A percentile compares a stretch with the other conserved stretches of the same genome.
These are phyloP conservation scores for Staphylotrichum tortipilum DNA, from an alignment of 495 filamentous ascomycete genomes.

Conservation along the genomic window DNA sequence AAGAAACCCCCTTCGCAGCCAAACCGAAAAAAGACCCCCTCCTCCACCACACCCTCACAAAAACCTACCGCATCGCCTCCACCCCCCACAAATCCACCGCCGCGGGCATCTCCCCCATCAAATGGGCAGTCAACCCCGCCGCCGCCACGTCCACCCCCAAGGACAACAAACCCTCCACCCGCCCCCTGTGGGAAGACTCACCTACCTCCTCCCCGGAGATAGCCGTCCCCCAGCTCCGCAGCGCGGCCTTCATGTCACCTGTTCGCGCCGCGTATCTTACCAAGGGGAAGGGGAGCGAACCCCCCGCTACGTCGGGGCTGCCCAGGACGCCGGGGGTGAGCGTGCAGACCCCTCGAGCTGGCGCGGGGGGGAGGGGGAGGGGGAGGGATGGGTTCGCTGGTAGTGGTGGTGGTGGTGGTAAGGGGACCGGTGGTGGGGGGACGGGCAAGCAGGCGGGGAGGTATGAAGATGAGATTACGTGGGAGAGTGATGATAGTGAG, in stretches of 20 bases:
- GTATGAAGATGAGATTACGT: constrained; percentile 45
- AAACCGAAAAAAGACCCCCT: constrained; percentile 59
- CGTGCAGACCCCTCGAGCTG: constrained; percentile 72
- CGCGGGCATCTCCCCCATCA: constrained; percentile 25
- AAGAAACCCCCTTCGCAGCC: constrained; percentile 32
- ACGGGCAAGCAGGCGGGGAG: constrained; percentile 2
- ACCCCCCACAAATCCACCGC: constrained; percentile 58
- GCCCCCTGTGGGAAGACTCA: constrained; percentile 42
- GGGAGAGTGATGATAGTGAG: constrained; percentile 58
- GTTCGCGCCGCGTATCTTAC: constrained; percentile 28
- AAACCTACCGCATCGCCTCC: constrained; percentile 86
- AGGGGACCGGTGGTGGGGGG: too few relatives aligned
- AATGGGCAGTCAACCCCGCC: constrained; percentile 27
- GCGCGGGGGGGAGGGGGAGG: constrained; percentile 39
- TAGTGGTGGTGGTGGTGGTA: too few relatives aligned
- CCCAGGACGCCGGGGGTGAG: constrained; percentile 67
- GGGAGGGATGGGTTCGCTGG: constrained; percentile 33
- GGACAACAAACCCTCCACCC: constrained; percentile 23
- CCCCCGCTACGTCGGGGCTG: constrained; percentile 10
- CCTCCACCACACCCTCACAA: constrained; percentile 81
- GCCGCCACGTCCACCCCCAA: constrained; percentile 20
- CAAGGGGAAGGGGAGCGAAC: constrained; percentile 12
- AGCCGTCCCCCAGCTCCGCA: constrained; percentile 69
- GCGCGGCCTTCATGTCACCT: constrained; percentile 81
- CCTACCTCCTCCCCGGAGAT: constrained; percentile 71